Conservation (phyloP, 192 early-diverging fungal species). For the Chytriomyces sp. region DNA sequence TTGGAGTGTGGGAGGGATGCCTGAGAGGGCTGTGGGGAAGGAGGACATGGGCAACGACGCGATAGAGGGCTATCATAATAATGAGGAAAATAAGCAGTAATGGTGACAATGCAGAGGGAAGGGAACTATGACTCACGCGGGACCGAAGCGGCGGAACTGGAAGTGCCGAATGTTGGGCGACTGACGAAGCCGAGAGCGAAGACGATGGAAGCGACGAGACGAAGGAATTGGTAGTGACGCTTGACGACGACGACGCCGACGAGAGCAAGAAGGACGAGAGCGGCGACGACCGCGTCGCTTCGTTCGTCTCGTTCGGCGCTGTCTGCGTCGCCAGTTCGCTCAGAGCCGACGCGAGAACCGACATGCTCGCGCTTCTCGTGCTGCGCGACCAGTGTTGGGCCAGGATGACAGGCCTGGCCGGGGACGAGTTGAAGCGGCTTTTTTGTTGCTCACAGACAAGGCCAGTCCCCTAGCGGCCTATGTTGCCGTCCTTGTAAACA, state of each 20-base stretch:
- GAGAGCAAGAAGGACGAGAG: conserved; percentile 58
- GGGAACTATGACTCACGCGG: too few relatives aligned
- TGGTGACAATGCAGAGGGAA: too few relatives aligned
- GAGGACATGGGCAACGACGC: conserved; percentile 5
- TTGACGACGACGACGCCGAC: conserved; percentile 59
- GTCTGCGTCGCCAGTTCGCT: background rate
- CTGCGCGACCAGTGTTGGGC: too few relatives aligned
- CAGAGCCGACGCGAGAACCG: too few relatives aligned
- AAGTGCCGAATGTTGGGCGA: background rate
- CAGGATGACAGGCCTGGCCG: too few relatives aligned
- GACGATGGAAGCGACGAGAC: background rate
- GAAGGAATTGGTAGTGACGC: too few relatives aligned
- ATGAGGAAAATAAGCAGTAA: background rate
- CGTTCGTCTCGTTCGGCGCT: background rate
- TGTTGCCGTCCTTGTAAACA: too few relatives aligned
- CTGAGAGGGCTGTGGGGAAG: conserved; percentile 16
- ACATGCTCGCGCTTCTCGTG: too few relatives aligned
- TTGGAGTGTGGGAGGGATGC: conserved; percentile 11
- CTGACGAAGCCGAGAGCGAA: background rate
- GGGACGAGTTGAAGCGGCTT: too few relatives aligned
- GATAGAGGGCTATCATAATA: background rate
- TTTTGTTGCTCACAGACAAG: too few relatives aligned
- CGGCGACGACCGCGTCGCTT: background rate
- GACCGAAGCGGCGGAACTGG: background rate
- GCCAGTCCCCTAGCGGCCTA: too few relatives aligned